A percentile compares a stretch with the other conserved stretches of the same genome.
Conservation (phyloP, 2,329 filamentous ascomycete genomes). For the Fusarium buxicola region DNA sequence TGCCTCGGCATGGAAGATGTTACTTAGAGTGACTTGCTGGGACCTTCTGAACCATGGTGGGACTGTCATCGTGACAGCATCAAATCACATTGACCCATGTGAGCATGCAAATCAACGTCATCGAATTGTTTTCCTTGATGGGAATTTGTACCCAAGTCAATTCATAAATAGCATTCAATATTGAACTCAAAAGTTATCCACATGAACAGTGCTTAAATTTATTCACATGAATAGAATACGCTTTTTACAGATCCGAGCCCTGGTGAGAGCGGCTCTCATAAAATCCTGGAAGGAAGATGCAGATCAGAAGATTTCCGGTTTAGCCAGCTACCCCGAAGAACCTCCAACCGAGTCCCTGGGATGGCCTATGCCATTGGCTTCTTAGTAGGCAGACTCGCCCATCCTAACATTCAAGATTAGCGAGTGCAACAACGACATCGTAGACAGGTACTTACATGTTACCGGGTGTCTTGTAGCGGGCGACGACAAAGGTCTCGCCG, state of each 20-base stretch:
- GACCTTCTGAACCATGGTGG: too few species aligned
- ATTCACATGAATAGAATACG: constrained; percentile 26
- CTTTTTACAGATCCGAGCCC: constrained; percentile 26
- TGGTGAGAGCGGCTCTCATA: constrained; percentile 27
- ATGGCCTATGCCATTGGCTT: background rate
- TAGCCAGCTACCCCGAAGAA: constrained; percentile 14
- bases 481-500: constrained; percentile 40
- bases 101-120: too few species aligned
- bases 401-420: constrained; percentile 32
- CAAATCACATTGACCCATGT: too few species aligned
- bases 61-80: too few species aligned
- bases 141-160: too few species aligned
- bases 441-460: constrained; percentile 38
- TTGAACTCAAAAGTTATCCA: constrained; percentile 12
- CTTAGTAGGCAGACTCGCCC: constrained; percentile 39
- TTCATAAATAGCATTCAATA: constrained; percentile 6
- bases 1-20: too few species aligned
- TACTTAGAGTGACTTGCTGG: too few species aligned
- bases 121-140: too few species aligned
- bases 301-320: constrained; percentile 24
- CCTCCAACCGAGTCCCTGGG: constrained; percentile 7
- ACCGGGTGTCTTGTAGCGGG: constrained; percentile 41
- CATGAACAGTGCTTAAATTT: constrained; percentile 22
- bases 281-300: constrained; percentile 26
- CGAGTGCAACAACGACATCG: background rate